Evolutionary conservation across 129 eudicot species (phyloP).

Genomic region (Tagetes patula): DNA sequence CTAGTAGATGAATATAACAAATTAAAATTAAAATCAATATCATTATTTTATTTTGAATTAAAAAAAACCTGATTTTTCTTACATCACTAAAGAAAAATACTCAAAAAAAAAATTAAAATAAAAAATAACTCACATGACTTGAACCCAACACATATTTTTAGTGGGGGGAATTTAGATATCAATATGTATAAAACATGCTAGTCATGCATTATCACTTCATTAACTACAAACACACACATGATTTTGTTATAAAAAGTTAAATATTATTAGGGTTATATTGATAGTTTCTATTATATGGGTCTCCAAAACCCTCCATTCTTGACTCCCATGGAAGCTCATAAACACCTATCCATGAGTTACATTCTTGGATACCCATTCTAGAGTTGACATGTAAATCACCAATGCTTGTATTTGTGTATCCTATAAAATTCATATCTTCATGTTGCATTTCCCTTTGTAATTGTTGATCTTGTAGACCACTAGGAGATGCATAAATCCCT

Average conservation of each 20-base stretch:
- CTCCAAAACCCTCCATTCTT: constrained; percentile 9
- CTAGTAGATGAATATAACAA: too few species aligned
- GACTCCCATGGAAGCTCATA: constrained; percentile 30
- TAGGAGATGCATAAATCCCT: constrained; percentile 5
- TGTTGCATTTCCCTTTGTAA: background rate
- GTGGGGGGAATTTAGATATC: constrained; percentile 3
- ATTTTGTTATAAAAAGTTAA: background rate
- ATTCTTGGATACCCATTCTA: constrained; percentile 16
- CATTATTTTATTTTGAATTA: too few species aligned
- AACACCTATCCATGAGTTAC: constrained; percentile 6
- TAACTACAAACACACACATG: constrained; percentile 4
- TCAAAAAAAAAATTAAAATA: background rate
- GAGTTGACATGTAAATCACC: constrained; percentile 12
- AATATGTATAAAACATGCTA: background rate
- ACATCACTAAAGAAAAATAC: background rate
- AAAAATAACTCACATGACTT: background rate
- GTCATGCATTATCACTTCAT: background rate
- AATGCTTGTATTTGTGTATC: background rate
- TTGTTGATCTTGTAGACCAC: constrained; percentile 23
- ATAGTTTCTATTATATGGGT: constrained; percentile 14
- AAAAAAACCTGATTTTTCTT: background rate
- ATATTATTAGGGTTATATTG: constrained; percentile 14
- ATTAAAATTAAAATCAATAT: too few species aligned
- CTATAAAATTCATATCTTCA: constrained; percentile 1
- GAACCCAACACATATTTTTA: background rate